Conservation (phyloP, 495 filamentous ascomycete genomes). For the Friedmanniomyces endolithicus region DNA sequence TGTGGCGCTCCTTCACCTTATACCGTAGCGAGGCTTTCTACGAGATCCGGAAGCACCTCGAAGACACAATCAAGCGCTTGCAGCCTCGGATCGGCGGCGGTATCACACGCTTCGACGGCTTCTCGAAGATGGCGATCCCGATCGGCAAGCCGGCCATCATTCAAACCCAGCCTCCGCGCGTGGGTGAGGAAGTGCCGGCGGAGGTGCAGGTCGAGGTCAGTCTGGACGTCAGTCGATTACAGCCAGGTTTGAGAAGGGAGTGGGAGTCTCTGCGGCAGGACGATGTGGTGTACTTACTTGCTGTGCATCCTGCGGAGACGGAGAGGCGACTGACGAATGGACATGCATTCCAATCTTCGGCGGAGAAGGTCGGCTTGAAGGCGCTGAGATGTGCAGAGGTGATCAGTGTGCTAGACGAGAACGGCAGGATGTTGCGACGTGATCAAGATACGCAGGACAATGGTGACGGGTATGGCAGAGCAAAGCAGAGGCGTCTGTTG, state of each 20-base stretch:
- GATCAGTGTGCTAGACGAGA: constrained; percentile 77
- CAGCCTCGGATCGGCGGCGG: constrained; percentile 51
- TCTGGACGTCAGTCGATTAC: constrained; percentile 70
- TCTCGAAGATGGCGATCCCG: constrained; percentile 81
- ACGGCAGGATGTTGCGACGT: constrained; percentile 63
- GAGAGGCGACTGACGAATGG: constrained; percentile 44
- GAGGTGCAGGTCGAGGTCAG: constrained; percentile 75
- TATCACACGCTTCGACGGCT: constrained; percentile 64
- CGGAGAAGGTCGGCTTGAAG: constrained; percentile 50
- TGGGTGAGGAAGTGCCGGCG: constrained; percentile 77
- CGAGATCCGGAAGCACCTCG: constrained; percentile 82
- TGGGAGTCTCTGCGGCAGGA: constrained; percentile 85
- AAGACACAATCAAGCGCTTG: constrained; percentile 65
- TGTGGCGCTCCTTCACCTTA: constrained; percentile 83
- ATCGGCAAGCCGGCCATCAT: constrained; percentile 80
- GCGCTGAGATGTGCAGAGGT: constrained; percentile 74
- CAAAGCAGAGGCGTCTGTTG: constrained; percentile 54
- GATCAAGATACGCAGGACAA: constrained; percentile 39
- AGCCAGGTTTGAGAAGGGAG: constrained; percentile 62
- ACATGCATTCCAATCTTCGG: constrained; percentile 37
- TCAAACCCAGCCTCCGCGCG: constrained; percentile 70
- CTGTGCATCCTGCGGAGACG: constrained; percentile 48
- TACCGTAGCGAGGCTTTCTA: constrained; percentile 90
- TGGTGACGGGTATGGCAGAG: constrained; percentile 37
- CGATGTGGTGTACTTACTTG: constrained; percentile 80